Evolutionary conservation across 441 rosid species (phyloP).

Genomic region (Adansonia gregorii): DNA sequence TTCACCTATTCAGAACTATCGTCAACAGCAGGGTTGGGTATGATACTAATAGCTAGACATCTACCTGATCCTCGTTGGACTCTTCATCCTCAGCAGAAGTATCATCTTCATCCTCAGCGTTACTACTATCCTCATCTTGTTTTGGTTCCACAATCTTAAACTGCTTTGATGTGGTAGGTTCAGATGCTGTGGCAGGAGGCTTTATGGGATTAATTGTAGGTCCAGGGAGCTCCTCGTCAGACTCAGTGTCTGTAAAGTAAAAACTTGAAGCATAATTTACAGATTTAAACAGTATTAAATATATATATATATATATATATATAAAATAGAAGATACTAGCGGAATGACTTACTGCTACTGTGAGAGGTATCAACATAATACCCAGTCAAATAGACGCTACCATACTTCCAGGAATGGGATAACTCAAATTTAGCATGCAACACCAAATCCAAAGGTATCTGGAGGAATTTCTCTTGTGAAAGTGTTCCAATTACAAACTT

Average conservation of each 20-base stretch:
- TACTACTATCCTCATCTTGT: constrained; percentile 41
- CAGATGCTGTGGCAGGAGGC: constrained; percentile 31
- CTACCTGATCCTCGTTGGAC: constrained; percentile 56
- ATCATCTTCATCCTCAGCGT: constrained; percentile 40
- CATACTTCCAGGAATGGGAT: constrained; percentile 77
- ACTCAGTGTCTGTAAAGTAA: constrained; percentile 34
- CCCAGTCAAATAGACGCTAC: constrained; percentile 73
- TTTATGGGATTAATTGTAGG: constrained; percentile 14
- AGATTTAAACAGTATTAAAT: neutral
- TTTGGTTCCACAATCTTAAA: constrained; percentile 56
- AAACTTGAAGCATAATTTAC: neutral
- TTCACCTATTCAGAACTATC: neutral
- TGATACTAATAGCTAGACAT: neutral
- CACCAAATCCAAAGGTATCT: constrained; percentile 59
- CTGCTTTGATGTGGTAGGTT: constrained; percentile 37
- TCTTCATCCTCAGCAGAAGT: constrained; percentile 36
- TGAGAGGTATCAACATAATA: constrained; percentile 41
- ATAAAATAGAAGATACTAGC: neutral
- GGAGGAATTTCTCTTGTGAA: constrained; percentile 67
- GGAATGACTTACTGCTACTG: constrained; percentile 41
- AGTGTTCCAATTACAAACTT: constrained; percentile 74
- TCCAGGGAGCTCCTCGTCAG: constrained; percentile 32
- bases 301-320: neutral
- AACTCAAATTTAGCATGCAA: constrained; percentile 63
- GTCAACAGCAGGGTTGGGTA: neutral